Conservation (phyloP, 2,329 filamentous ascomycete species). For the Fusarium sp. region DNA sequence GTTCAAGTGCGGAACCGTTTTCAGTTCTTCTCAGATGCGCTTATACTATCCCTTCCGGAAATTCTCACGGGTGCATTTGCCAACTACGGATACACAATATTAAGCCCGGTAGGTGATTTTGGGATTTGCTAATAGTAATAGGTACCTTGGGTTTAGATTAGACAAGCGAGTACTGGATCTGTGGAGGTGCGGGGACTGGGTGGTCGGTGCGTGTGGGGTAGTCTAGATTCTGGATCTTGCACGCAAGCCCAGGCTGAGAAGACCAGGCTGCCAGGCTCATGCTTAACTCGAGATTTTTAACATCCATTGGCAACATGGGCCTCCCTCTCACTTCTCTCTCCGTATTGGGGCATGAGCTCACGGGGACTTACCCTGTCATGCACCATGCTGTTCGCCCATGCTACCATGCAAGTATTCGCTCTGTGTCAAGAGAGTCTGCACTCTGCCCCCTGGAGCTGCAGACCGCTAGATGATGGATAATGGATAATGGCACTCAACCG, state of each 20-base stretch:
- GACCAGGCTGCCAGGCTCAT: background rate
- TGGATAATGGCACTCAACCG: conserved; percentile 19
- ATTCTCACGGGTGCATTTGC: background rate
- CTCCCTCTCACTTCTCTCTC: background rate
- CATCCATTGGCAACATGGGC: conserved; percentile 18
- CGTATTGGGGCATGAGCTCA: conserved; percentile 35
- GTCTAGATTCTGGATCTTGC: conserved; percentile 35
- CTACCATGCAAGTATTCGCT: conserved; percentile 4
- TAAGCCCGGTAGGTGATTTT: background rate
- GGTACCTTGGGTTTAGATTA: conserved; percentile 8
- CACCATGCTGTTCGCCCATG: background rate
- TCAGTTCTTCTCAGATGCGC: background rate
- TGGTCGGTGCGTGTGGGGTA: conserved; percentile 44
- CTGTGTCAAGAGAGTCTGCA: no score
- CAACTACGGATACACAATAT: conserved; percentile 9
- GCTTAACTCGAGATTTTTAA: background rate
- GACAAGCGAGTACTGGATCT: conserved; percentile 30
- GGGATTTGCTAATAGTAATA: conserved; percentile 14
- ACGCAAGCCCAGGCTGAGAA: conserved; percentile 15
- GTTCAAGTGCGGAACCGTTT: background rate
- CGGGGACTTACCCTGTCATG: background rate
- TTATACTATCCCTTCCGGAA: background rate
- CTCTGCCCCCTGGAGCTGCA: conserved; percentile 16
- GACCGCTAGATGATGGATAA: conserved; percentile 19
- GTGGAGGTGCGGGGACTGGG: conserved; percentile 44